Evolutionary conservation across 441 rosid species (phyloP).

Genomic region (Croton laevigatus): DNA sequence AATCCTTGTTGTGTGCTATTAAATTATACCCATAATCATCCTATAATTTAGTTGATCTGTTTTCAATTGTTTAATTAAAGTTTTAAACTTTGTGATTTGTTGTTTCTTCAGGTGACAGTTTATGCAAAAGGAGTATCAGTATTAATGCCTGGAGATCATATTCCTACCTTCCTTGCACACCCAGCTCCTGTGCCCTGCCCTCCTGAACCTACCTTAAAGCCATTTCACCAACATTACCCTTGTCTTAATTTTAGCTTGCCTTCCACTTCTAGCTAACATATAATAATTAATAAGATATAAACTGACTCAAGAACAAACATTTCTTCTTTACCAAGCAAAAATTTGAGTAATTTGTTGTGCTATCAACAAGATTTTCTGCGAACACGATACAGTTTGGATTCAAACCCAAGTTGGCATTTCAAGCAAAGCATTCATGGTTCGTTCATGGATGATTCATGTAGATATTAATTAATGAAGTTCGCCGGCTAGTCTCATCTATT

Average conservation of each 20-base stretch:
- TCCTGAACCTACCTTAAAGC: conserved; percentile 32
- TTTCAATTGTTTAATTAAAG: neutral
- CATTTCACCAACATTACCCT: conserved; percentile 25
- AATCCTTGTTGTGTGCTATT: neutral
- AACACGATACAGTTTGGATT: neutral
- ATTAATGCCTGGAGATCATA: conserved; percentile 84
- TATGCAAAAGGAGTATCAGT: conserved; percentile 79
- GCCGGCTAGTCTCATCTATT: neutral
- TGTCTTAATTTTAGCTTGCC: conserved; percentile 8
- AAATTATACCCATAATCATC: neutral
- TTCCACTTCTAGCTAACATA: conserved; percentile 17
- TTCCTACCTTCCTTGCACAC: conserved; percentile 81
- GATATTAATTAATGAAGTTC: neutral
- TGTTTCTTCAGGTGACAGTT: conserved; percentile 57
- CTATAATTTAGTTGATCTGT: neutral
- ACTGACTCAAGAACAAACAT: neutral
- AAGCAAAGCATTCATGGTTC: neutral
- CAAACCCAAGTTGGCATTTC: neutral
- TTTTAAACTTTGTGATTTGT: neutral
- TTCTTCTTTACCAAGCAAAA: neutral
- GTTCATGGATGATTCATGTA: too few relatives aligned
- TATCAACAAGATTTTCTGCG: neutral
- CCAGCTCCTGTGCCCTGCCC: conserved; percentile 59
- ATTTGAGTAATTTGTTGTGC: too few relatives aligned
- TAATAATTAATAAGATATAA: neutral